Percentiles rank a stretch among this genome's conserved stretches.
These are phyloP conservation scores for Nothopassalora personata DNA, from an alignment of 2,329 filamentous ascomycete genomes.

Conservation along the genomic window DNA sequence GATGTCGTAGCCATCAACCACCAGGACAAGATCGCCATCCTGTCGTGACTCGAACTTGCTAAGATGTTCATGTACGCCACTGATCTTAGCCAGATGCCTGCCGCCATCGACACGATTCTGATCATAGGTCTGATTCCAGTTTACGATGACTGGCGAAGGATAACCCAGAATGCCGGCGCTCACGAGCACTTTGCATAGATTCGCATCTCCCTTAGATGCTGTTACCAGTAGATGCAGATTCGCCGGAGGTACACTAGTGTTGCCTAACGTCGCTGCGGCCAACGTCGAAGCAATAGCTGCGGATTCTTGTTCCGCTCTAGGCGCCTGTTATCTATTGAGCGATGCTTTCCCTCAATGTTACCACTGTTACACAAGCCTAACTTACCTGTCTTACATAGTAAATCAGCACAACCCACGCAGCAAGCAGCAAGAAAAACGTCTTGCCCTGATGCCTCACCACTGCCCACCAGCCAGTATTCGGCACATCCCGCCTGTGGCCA, in stretches of 20 bases:
- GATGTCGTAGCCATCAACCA: constrained; percentile 59
- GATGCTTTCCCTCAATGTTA: neutral
- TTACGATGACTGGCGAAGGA: constrained; percentile 23
- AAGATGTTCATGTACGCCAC: constrained; percentile 24
- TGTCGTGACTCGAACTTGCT: constrained; percentile 9
- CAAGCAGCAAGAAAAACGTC: constrained; percentile 2
- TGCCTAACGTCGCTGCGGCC: neutral
- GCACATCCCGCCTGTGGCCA: neutral
- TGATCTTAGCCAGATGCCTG: constrained; percentile 27
- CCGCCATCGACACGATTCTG: constrained; percentile 29
- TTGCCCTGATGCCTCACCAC: constrained; percentile 1
- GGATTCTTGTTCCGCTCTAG: neutral
- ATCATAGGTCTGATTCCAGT: constrained; percentile 19
- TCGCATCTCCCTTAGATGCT: constrained; percentile 19
- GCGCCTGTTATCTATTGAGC: neutral
- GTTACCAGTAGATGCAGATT: constrained; percentile 27
- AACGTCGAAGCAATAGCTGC: neutral
- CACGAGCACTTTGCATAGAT: constrained; percentile 26
- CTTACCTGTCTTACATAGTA: neutral
- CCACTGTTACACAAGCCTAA: neutral
- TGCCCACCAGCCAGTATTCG: neutral
- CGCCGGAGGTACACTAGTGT: constrained; percentile 7
- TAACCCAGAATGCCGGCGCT: constrained; percentile 24
- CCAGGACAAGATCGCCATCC: constrained; percentile 53
- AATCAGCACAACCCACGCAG: neutral